Evolutionary conservation across 2,329 filamentous ascomycete species (phyloP), one percentile per base, ranked within the genome.

Genomic region (Davidsoniella virescens): DNA sequence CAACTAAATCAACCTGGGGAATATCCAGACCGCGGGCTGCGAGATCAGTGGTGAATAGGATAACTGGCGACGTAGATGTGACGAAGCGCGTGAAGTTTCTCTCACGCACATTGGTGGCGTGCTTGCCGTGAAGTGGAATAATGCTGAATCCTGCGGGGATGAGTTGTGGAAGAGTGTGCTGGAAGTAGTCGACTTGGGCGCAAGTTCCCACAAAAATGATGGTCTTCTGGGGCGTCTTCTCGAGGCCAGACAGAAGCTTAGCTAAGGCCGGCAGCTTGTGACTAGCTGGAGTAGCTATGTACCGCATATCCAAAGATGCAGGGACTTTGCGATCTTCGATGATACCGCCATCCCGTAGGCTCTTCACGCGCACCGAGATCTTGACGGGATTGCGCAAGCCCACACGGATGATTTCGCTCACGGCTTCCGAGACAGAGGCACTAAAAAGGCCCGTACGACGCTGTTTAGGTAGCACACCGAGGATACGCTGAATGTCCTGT

Each of bases 151-250:
- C 70, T 7, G 72, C 63, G 1, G 83, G 82, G 0, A 98, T 67
- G 5, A 95, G 66, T 2, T 72, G 65, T 0, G 85, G 84, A 1
- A 98, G 70, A 5, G 94, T 70, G 57, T 87, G 76, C 54, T 88
- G 80, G 62, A 94, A 93, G 65, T 96, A 96, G 63, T 96, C 90
- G 54, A 98, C 92, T 0, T 85, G 84, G 29, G 87, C 88, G 62
- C 92, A 95, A 2, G 90, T 95, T 0, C 88, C 93, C 18, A 96
- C 72, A 62, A 95, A 98, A 49, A 95, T 72, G 49, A 98, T 95
- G 29, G 80, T 83, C 60, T 88, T 87, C 56, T 88, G 80, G 0
- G 90, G 90, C 4, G 71, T 73, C 0, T 84, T 76, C n/a, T 82
- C 71, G 18, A 94, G 64, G 12, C 74, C 71, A 17, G 76, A 69